Base-by-base conservation (phyloP, 176 grass and related monocot species). In the Themeda triandra region DNA sequence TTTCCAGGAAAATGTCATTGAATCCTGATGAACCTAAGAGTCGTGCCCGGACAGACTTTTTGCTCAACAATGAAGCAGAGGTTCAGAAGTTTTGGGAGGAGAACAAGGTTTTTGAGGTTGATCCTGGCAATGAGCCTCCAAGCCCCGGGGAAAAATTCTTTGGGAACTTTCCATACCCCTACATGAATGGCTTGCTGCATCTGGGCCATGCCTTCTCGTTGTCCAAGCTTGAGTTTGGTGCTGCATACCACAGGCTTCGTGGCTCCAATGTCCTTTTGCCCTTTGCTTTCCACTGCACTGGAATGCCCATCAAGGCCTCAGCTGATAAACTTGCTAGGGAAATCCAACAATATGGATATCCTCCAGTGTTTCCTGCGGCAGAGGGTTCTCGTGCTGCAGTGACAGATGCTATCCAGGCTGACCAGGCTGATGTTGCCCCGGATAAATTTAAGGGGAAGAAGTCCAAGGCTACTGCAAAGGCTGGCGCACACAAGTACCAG, bases 381-480 rank as follows among this genome's bases (percentile, higher is more conserved):
- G 54, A 59, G 23, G 23, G 3, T 59, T 59, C 9, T 59, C 10
- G 54, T 59, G 54, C 23, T 24, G 68, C 68, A 70, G 68, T 14
- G 9, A n/a, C 58, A 63, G 60, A 63, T 63, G 25, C 24, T 70
- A 41, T 21, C 36, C 2, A 70, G 11, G 68, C 5, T 41, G 21
- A 13, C 68, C 19, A 70, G 23, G 36, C 68, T 70, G 36, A 41
- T 24, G 32, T 3, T 65, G 49, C 75, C 24, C 88, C 91, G n/a
- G 86, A 89, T 88, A 96, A 87, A 72, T 93, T 93, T 39, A 96
- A 91, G 66, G 85, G 91, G 58, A 96, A 93, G 78, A 88, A 85
- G 60, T 84, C 89, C 17, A 96, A 96, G 82, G 91, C 91, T 76
- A 82, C 75, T 37, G 74, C 91, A 31, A 97, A 97, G 79, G 69